A percentile compares a stretch with the other conserved stretches of the same genome.
These are phyloP conservation scores for Geranium rotundifolium DNA, from an alignment of 345 rosid species.

Conservation along the genomic window DNA sequence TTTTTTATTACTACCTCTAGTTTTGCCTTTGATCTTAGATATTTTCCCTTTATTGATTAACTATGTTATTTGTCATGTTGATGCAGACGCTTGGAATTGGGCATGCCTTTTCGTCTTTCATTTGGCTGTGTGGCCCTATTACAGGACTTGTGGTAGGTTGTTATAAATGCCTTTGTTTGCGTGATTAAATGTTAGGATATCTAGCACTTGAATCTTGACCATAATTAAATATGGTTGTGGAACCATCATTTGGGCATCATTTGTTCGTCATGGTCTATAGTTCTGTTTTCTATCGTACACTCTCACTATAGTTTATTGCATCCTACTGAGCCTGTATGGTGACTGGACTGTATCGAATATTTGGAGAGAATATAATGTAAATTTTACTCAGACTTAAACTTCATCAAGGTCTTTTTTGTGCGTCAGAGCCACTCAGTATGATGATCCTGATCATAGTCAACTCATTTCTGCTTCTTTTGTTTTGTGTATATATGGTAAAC, in stretches of 20 bases:
- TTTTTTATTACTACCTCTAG: neutral
- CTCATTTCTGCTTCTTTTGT: neutral
- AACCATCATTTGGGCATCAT: too few species aligned
- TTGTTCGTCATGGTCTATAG: too few species aligned
- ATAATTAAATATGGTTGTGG: too few species aligned
- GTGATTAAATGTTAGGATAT: neutral
- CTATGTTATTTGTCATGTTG: conserved; percentile 10
- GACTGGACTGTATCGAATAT: neutral
- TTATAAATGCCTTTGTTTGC: neutral
- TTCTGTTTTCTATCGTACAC: too few species aligned
- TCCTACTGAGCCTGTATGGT: neutral
- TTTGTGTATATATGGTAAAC: neutral
- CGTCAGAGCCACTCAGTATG: neutral
- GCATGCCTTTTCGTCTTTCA: conserved; percentile 94
- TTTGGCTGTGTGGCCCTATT: conserved; percentile 96
- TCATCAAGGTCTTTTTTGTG: neutral
- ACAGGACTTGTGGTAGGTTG: conserved; percentile 16
- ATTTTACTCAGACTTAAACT: too few species aligned
- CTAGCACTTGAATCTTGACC: neutral
- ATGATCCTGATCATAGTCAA: neutral
- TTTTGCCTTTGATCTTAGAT: neutral
- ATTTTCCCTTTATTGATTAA: neutral
- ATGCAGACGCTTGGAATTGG: conserved; percentile 91
- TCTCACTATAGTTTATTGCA: too few species aligned
- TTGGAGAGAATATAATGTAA: neutral